Evolutionary conservation across 2,329 filamentous ascomycete species (phyloP), one percentile per base, ranked within the genome.

Genomic region (Talaromyces sp.): DNA sequence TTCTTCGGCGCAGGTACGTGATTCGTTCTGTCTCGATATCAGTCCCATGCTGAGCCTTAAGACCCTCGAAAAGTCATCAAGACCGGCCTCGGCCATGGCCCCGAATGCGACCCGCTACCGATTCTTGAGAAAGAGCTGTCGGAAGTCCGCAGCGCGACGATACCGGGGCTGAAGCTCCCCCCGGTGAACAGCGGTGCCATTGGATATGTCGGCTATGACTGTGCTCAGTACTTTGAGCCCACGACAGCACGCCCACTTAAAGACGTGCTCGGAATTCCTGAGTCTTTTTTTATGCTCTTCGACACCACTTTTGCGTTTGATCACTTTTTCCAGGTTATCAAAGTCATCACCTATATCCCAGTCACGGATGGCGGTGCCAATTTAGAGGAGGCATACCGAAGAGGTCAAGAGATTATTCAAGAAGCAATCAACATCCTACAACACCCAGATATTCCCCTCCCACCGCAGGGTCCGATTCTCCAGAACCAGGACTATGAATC

Each of bases 151-250:
- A 91, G 97, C 66, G 90, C 92, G 37, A 85, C 90, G 44, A 86
- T 99, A 4, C 93, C 95, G 0, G 91, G 88, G 1, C 80, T 98
- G 71, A 85, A 85, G 69, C 83, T 99, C 42, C 95, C 95, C 58
- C 90, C 91, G 31, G 81, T 98, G 79, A 91, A 91, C 0, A 95
- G 93, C 40, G 95, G 95, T 59, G 95, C 93, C 14, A 92, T 99
- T 70, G 95, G 95, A 64, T 99, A 98, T 75, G 92, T 98, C 5
- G 93, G 93, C 59, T 99, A 99, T 74, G 95, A 99, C 75, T 99
- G 95, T 76, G 91, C 98, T 70, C 88, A 89, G 72, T 98, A 98
- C 79, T 99, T 99, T 69, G 95, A 99, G 82, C 95, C 95, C 65
- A 96, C 92, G 83, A 98, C 93, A 18, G 88, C 88, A 28, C 86